A percentile compares a stretch with the other conserved stretches of the same genome.
Evolutionary conservation across 495 filamentous ascomycete species (phyloP).

Genomic region (Trichoderma orchidacearum): DNA sequence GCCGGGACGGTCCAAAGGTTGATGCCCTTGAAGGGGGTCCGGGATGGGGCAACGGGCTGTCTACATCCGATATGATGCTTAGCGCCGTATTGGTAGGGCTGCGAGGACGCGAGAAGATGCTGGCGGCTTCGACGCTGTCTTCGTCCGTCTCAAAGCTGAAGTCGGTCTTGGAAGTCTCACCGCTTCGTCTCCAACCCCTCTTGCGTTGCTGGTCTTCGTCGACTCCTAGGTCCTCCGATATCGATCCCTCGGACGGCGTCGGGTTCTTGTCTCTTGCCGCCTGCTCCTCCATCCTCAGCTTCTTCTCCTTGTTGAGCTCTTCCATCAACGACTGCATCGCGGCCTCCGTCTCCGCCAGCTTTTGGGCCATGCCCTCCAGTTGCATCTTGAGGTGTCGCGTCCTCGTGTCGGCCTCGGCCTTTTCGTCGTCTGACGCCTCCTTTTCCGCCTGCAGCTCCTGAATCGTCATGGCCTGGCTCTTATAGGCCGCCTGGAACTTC

Average conservation of each 20-base stretch:
- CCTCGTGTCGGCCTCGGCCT: conserved; percentile 60
- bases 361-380: conserved; percentile 62
- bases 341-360: conserved; percentile 49
- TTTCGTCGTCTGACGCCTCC: conserved; percentile 53
- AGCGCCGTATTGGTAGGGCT: conserved; percentile 30
- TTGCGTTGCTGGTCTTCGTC: conserved; percentile 35
- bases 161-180: conserved; percentile 31
- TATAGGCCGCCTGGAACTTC: conserved; percentile 60
- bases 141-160: conserved; percentile 35
- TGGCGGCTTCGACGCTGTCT: conserved; percentile 43
- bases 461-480: conserved; percentile 43
- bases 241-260: conserved; percentile 8
- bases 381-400: conserved; percentile 55
- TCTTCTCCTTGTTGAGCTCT: conserved; percentile 49
- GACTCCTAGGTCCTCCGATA: conserved; percentile 38
- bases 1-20: not conserved
- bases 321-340: conserved; percentile 49
- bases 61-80: conserved; percentile 13
- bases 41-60: conserved; percentile 1
- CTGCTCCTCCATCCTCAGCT: conserved; percentile 37
- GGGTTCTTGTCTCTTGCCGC: conserved; percentile 20
- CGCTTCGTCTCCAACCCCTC: conserved; percentile 31
- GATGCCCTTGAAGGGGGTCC: not conserved
- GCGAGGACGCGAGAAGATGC: conserved; percentile 48
- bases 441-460: conserved; percentile 48